A percentile compares a stretch with the other conserved stretches of the same genome.
phyloP scores from a whole-genome alignment of 2,329 filamentous ascomycete genomes.

The Dendryphion nanum region DNA sequence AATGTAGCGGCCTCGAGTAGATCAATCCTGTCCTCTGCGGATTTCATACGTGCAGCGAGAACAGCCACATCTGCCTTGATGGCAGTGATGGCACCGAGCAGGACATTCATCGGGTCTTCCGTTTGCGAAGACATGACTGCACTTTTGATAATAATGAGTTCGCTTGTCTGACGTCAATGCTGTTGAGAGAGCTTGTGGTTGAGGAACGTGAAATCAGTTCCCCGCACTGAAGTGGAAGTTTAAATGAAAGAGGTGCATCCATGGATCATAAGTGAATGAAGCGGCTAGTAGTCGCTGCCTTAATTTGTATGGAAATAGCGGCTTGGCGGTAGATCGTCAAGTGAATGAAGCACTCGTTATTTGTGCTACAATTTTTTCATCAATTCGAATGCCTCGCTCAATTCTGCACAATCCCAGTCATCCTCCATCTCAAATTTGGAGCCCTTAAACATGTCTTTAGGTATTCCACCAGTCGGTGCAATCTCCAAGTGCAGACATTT shows the following conservation, averaged over 20 bases:
- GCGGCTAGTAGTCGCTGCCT: too few species aligned
- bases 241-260: too few species aligned
- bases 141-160: too few species aligned
- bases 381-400: constrained; percentile 19
- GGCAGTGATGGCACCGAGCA: constrained; percentile 1
- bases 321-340: too few species aligned
- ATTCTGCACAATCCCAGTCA: constrained; percentile 27
- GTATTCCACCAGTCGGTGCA: constrained; percentile 5
- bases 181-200: too few species aligned
- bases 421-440: constrained; percentile 20
- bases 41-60: not conserved
- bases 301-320: too few species aligned
- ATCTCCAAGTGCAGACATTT: constrained; percentile 26
- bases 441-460: constrained; percentile 17
- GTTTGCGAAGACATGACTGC: too few species aligned
- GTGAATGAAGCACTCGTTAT: too few species aligned
- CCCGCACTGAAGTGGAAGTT: too few species aligned
- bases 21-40: constrained; percentile 1
- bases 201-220: too few species aligned
- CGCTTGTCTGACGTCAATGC: not conserved
- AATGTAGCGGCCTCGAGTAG: constrained; percentile 1
- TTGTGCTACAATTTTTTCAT: constrained; percentile 10
- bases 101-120: too few species aligned
- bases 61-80: not conserved
- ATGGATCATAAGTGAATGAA: too few species aligned